These are phyloP conservation scores for Debaryomyces robertsiae DNA, from an alignment of 1,139 yeast species.

Conservation along the genomic window DNA sequence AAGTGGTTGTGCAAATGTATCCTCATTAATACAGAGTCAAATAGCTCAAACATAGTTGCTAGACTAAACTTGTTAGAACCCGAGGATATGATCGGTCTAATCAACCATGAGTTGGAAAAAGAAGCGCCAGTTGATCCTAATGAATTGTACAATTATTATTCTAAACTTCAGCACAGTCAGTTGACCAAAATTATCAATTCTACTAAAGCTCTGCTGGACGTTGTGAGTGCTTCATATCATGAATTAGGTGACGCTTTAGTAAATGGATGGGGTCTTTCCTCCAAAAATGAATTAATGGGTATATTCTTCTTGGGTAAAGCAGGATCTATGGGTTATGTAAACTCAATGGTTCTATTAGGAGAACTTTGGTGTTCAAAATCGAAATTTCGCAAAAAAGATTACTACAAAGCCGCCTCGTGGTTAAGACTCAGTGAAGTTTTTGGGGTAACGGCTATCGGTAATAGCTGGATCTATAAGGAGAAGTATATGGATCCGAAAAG, in stretches of 20 bases:
- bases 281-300: conserved; percentile 59
- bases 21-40: conserved; percentile 17
- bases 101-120: conserved; percentile 26
- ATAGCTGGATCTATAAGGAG: conserved; percentile 77
- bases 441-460: conserved; percentile 68
- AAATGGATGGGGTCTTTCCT: conserved; percentile 61
- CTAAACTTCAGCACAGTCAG: conserved; percentile 28
- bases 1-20: conserved; percentile 58
- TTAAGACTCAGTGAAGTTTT: conserved; percentile 64
- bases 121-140: conserved; percentile 34
- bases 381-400: conserved; percentile 57
- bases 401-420: conserved; percentile 69
- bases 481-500: conserved; percentile 49
- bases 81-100: conserved; percentile 34
- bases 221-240: conserved; percentile 36
- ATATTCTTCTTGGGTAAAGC: conserved; percentile 64
- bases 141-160: conserved; percentile 28
- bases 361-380: conserved; percentile 66
- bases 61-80: conserved; percentile 32
- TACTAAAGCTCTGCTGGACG: conserved; percentile 32
- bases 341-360: conserved; percentile 74
- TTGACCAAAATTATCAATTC: conserved; percentile 30
- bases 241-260: conserved; percentile 66
- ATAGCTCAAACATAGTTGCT: conserved; percentile 18
- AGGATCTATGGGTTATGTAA: conserved; percentile 68